Percentiles rank a stretch among this genome's conserved stretches.
phyloP scores from a whole-genome alignment of 2,329 filamentous ascomycete species.

The Sporothrix sp. region DNA sequence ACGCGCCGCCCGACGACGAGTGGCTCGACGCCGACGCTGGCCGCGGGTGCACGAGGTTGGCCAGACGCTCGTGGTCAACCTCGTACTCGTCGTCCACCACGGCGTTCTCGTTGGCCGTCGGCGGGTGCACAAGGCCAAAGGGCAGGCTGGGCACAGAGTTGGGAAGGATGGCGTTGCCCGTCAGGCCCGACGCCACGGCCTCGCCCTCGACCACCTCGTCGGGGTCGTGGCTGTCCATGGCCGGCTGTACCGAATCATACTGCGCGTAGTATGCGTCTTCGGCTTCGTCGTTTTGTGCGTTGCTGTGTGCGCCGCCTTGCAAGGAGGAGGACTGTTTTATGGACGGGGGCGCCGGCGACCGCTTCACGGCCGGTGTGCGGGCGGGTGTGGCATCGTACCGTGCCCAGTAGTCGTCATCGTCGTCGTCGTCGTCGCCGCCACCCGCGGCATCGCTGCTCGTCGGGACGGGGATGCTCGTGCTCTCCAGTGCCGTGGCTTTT shows the following conservation, averaged over 20 bases:
- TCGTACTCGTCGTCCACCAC: slow-evolving; percentile 23
- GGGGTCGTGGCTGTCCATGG: slow-evolving; percentile 73
- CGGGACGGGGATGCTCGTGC: slow-evolving; percentile 33
- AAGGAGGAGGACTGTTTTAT: slow-evolving; percentile 13
- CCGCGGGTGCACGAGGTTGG: slow-evolving; percentile 43
- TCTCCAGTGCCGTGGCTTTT: slow-evolving; percentile 22
- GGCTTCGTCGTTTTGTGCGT: slow-evolving; percentile 27
- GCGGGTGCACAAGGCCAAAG: too few species aligned
- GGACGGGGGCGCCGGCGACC: slow-evolving; percentile 48
- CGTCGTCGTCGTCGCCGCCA: slow-evolving; percentile 42
- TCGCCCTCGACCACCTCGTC: slow-evolving; percentile 44
- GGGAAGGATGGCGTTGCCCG: neutral
- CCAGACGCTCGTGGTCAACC: slow-evolving; percentile 30
- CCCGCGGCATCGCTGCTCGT: neutral
- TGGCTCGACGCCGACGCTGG: slow-evolving; percentile 49
- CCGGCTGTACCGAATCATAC: slow-evolving; percentile 69
- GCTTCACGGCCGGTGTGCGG: slow-evolving; percentile 50
- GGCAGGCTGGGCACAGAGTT: too few species aligned
- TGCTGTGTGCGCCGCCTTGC: slow-evolving; percentile 7
- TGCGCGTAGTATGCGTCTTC: slow-evolving; percentile 68
- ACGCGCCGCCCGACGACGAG: slow-evolving; percentile 42
- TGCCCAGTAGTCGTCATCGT: slow-evolving; percentile 73
- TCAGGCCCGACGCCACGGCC: slow-evolving; percentile 27
- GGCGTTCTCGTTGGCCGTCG: too few species aligned
- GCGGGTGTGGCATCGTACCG: slow-evolving; percentile 56